These are phyloP conservation scores for Arthrinium phaeospermum DNA, from an alignment of 2,329 filamentous ascomycete genomes.

Conservation along the genomic window DNA sequence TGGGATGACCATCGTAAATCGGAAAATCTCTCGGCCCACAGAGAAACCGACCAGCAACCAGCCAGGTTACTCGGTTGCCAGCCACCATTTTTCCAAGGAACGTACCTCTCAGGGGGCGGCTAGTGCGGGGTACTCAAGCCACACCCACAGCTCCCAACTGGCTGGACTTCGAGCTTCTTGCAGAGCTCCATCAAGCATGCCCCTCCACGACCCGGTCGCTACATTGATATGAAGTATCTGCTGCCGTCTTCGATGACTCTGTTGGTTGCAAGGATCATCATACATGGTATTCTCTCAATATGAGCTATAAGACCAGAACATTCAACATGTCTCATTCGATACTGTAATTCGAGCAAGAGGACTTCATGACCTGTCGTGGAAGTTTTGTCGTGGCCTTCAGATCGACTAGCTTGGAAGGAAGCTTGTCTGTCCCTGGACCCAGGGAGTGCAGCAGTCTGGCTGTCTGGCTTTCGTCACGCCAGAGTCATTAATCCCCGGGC, in stretches of 20 bases:
- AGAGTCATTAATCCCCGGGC: not conserved
- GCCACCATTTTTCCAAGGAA: not conserved
- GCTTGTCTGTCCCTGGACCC: not conserved
- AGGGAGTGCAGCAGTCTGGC: not conserved
- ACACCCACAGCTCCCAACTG: not conserved
- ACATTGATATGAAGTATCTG: too few relatives aligned
- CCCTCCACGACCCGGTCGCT: too few relatives aligned
- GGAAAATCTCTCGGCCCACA: not conserved
- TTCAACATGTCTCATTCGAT: not conserved
- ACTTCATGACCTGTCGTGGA: not conserved
- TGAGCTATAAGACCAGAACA: not conserved
- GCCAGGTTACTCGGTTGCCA: not conserved
- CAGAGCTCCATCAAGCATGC: not conserved
- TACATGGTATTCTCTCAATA: not conserved
- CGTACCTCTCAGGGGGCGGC: slow-evolving; percentile 3
- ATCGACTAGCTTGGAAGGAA: not conserved
- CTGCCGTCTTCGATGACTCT: not conserved
- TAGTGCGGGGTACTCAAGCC: slow-evolving; percentile 7
- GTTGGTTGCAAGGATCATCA: not conserved
- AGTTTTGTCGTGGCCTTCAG: not conserved
- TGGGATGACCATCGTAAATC: not conserved
- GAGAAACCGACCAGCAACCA: not conserved
- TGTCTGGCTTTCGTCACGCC: not conserved
- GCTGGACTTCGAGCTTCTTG: not conserved
- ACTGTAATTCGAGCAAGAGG: not conserved